Base-by-base conservation (phyloP, 139 green algal species). In the Diplosphaera chodatii region DNA sequence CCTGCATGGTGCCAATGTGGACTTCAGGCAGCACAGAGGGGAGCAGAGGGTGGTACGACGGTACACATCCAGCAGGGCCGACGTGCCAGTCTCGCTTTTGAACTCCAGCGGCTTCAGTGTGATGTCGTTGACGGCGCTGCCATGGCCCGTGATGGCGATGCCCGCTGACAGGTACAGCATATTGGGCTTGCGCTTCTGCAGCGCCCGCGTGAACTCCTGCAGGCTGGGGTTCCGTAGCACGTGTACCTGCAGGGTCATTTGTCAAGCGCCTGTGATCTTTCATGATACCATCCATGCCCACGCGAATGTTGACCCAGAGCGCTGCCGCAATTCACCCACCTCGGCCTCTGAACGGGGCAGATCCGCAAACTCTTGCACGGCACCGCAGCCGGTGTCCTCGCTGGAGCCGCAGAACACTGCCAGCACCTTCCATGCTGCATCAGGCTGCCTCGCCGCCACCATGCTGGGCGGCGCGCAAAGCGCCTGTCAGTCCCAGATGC, bases 101-200 rank as follows among this genome's bases (percentile, higher is more conserved):
- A 66, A 77, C 27, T 15, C 27, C 64, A 85, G 67, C 15, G 71
- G 63, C 1, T 63, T 72, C 23, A 87, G 28, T 1, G 63, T 56
- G 18, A 63, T 63, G 25, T 70, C 29, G 0, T 66, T 73, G 13
- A 48, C 34, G 21, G 74, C 48, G 30, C 75, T 59, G 48, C 48
- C 48, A 25, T 59, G 16, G 16, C 48, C 48, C 48, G 48, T 59
- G 48, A 59, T 59, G 16, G 25, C 48, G 16, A 59, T 59, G 48
- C 48, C 66, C 23, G 79, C 80, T 40, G 40, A 72, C 20, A 85
- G 72, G 70, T 92, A 93, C 23, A 93, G 40, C 32, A 90, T 64
- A 33, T 82, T 84, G 4, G 88, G 88, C 20, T 71, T 71, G 56
- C 74, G 80, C 3, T 55, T 65, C 31, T 77, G 37, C 10, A 89